Evolutionary conservation across 2,329 filamentous ascomycete genomes (phyloP).

Genomic region (Exophiala mesophila): DNA sequence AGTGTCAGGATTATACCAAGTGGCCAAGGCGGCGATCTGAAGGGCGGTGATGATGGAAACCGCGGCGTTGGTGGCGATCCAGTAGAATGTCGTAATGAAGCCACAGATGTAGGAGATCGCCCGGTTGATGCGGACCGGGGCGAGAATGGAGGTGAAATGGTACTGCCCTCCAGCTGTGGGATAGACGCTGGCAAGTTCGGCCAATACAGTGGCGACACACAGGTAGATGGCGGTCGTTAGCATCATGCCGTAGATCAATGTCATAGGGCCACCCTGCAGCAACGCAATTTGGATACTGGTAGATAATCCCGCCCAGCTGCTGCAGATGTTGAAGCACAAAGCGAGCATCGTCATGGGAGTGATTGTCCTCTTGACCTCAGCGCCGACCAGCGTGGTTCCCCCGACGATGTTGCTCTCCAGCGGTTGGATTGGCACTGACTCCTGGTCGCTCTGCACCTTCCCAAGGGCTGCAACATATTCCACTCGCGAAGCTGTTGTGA

Average conservation of each 20-base stretch:
- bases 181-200: constrained; percentile 37
- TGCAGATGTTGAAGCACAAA: constrained; percentile 26
- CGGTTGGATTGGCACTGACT: too few relatives aligned
- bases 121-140: constrained; percentile 26
- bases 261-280: constrained; percentile 21
- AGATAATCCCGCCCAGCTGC: constrained; percentile 26
- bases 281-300: constrained; percentile 23
- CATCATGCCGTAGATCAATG: constrained; percentile 30
- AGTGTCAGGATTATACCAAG: constrained; percentile 30
- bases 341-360: constrained; percentile 19
- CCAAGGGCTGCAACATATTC: too few relatives aligned
- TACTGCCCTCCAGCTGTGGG: constrained; percentile 41
- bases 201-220: constrained; percentile 29
- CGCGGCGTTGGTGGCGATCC: constrained; percentile 30
- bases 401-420: too few relatives aligned
- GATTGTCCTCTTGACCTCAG: constrained; percentile 1
- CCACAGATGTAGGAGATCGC: constrained; percentile 32
- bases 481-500: too few relatives aligned
- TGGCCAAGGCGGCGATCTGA: constrained; percentile 31
- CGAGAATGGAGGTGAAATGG: constrained; percentile 36
- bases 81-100: constrained; percentile 39
- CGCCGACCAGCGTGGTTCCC: background rate
- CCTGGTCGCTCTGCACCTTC: too few relatives aligned
- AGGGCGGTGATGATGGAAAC: constrained; percentile 33
- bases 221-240: constrained; percentile 25